These are phyloP conservation scores for Fusarium chuoi DNA, from an alignment of 2,329 filamentous ascomycete genomes.

Conservation along the genomic window DNA sequence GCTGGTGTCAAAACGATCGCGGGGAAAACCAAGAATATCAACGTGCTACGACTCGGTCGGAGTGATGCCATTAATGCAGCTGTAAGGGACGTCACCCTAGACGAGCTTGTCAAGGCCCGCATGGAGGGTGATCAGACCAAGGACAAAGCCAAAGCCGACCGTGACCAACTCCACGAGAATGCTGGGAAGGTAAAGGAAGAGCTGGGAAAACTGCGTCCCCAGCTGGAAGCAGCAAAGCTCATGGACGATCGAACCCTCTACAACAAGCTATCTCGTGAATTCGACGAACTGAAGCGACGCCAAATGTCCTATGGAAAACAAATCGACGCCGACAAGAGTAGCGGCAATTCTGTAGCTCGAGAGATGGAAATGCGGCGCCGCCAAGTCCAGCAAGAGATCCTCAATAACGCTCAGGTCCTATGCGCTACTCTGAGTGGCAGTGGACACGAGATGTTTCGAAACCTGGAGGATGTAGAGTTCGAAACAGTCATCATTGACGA, in stretches of 20 bases:
- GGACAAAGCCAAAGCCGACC: slow-evolving; percentile 64
- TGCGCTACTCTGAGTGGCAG: slow-evolving; percentile 95
- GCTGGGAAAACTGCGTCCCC: slow-evolving; percentile 75
- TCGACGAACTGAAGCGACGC: slow-evolving; percentile 80
- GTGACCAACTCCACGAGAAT: slow-evolving; percentile 71
- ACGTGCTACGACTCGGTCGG: slow-evolving; percentile 88
- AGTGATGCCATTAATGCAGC: slow-evolving; percentile 91
- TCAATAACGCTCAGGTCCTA: slow-evolving; percentile 90
- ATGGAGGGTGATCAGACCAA: slow-evolving; percentile 70
- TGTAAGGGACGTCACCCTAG: slow-evolving; percentile 91
- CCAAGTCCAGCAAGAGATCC: slow-evolving; percentile 87
- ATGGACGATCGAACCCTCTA: slow-evolving; percentile 59
- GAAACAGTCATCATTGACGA: slow-evolving; percentile 99
- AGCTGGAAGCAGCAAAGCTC: slow-evolving; percentile 74
- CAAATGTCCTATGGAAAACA: slow-evolving; percentile 79
- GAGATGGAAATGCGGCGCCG: slow-evolving; percentile 88
- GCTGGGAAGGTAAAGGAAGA: slow-evolving; percentile 79
- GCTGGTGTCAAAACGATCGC: slow-evolving; percentile 81
- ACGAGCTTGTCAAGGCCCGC: slow-evolving; percentile 85
- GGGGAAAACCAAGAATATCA: slow-evolving; percentile 79
- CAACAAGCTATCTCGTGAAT: slow-evolving; percentile 75
- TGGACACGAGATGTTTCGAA: slow-evolving; percentile 97
- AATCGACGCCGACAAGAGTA: slow-evolving; percentile 89
- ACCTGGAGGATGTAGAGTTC: slow-evolving; percentile 92
- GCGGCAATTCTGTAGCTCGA: slow-evolving; percentile 81